phyloP scores from a whole-genome alignment of 306 rosid species.

The Lathyrus sativus region DNA sequence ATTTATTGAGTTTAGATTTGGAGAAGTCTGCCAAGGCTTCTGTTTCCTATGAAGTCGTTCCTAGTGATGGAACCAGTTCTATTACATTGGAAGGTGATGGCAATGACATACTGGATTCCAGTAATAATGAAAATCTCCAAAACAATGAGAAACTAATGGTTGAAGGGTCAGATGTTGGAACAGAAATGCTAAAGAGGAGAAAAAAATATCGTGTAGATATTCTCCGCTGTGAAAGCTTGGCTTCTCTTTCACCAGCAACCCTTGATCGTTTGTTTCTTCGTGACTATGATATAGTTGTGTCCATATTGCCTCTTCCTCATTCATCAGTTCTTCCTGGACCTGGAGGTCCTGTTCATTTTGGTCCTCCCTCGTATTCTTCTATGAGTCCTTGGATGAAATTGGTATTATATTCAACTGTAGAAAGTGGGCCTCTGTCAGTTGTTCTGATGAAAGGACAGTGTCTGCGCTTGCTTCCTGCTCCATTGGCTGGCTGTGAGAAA shows the following conservation, averaged over 20 bases:
- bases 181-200: constrained; percentile 51
- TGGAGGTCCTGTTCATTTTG: constrained; percentile 80
- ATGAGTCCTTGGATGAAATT: constrained; percentile 99
- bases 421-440: constrained; percentile 89
- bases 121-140: constrained; percentile 42
- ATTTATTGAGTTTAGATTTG: constrained; percentile 41
- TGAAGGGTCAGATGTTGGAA: constrained; percentile 65
- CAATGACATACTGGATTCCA: constrained; percentile 43
- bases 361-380: constrained; percentile 90
- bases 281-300: constrained; percentile 89
- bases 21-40: constrained; percentile 45
- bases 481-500: constrained; percentile 94
- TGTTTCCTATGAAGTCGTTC: constrained; percentile 49
- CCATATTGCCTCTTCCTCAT: constrained; percentile 95
- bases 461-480: constrained; percentile 92
- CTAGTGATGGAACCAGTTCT: constrained; percentile 45
- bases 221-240: constrained; percentile 97
- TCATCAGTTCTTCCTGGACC: constrained; percentile 94
- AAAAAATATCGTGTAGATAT: constrained; percentile 89
- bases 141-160: constrained; percentile 47
- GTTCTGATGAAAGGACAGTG: constrained; percentile 98
- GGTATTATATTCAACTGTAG: constrained; percentile 71
- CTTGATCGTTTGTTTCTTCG: constrained; percentile 86
- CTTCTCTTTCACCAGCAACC: constrained; percentile 89
- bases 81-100: constrained; percentile 44